Evolutionary conservation across 2,329 filamentous ascomycete species (phyloP), one percentile per base, ranked within the genome.

Genomic region (Aureobasidium leucospermi): DNA sequence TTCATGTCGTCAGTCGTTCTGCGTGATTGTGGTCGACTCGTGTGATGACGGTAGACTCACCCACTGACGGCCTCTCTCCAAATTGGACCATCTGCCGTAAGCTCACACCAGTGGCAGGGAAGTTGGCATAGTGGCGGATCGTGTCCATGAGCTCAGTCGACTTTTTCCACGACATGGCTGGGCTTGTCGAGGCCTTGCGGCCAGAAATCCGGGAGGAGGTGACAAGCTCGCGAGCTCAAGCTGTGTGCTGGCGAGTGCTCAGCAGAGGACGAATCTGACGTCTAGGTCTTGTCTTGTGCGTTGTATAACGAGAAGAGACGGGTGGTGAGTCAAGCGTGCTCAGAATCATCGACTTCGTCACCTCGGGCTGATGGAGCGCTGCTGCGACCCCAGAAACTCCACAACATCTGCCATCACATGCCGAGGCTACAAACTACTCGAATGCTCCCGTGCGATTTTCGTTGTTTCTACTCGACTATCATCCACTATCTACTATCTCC

Each of bases 1-100:
- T 15, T 8, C 7, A 29, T 0, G 45, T 49, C 16, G 41, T 49
- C 43, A 62, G 19, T 42, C 32, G 58, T 6, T 49, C 7, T 10
- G 19, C 8, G 6, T n/a, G 28, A 2, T 10, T 15, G 31, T 15
- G 39, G 31, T 19, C 47, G 45, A 34, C 19, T 16, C 51, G 28
- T 28, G 47, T 34, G 23, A 8, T n/a, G n/a, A 23, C 23, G 23
- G 19, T 13, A 4, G 34, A n/a, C 62, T 32, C 42, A 63, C 62
- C 90, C 67, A 86, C 88, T 19, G 91, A 96, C 58, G 92, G 91
- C 72, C 85, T 88, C 78, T 96, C 90, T 72, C 93, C 93, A 74
- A 96, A 96, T 74, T 96, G 93, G 60, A 96, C 93, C 94, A 99
- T 99, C 81, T 99, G 94, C 74, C 94, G 85, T 75, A 99, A 81